phyloP scores from a whole-genome alignment of 2,329 filamentous ascomycete species.

The Pyrenochaeta sp. region DNA sequence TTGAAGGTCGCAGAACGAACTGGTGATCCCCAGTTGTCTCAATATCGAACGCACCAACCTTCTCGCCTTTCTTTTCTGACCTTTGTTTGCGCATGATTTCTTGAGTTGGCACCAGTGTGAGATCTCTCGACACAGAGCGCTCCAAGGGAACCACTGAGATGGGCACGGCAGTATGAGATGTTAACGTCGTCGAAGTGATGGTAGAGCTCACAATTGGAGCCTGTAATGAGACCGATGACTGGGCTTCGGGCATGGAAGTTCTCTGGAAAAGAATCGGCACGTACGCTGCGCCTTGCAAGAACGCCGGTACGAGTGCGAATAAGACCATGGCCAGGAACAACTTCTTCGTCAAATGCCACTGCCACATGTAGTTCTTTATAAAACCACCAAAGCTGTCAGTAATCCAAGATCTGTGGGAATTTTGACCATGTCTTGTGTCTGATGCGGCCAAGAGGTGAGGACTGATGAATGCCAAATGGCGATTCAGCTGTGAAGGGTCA shows the following conservation, averaged over 20 bases:
- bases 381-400: conserved; percentile 10
- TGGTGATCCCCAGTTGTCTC: conserved; percentile 63
- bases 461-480: conserved; percentile 47
- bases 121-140: conserved; percentile 17
- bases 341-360: conserved; percentile 8
- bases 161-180: conserved; percentile 2
- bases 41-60: conserved; percentile 59
- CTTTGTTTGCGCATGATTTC: conserved; percentile 14
- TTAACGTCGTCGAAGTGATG: conserved; percentile 7
- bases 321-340: conserved; percentile 21
- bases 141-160: conserved; percentile 7
- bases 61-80: conserved; percentile 27
- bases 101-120: conserved; percentile 24
- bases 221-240: conserved; percentile 8
- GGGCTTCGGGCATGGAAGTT: conserved; percentile 5
- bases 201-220: conserved; percentile 5
- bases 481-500: conserved; percentile 47
- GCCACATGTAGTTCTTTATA: conserved; percentile 12
- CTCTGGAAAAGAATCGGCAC: conserved; percentile 20
- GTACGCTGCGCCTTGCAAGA: conserved; percentile 21
- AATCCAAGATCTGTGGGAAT: conserved; percentile 5
- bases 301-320: conserved; percentile 24
- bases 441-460: conserved; percentile 24
- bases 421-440: conserved; percentile 2
- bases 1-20: conserved; percentile 61